These are phyloP conservation scores for Fusarium dimerum DNA, from an alignment of 2,329 filamentous ascomycete species.

Conservation along the genomic window DNA sequence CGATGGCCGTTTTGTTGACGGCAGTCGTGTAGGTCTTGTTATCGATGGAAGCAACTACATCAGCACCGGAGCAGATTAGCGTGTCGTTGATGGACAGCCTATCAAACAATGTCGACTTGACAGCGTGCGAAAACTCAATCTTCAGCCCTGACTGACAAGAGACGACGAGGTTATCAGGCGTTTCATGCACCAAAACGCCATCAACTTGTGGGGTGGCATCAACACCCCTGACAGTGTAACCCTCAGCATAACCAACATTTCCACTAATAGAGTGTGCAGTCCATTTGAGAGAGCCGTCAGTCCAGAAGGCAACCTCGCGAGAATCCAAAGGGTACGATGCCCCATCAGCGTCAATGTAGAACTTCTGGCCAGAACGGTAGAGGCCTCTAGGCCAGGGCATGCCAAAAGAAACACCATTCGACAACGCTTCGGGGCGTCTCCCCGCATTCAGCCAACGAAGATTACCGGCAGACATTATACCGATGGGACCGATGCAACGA, in stretches of 20 bases:
- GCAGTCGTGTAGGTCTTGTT: constrained; percentile 10
- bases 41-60: constrained; percentile 16
- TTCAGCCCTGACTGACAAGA: constrained; percentile 5
- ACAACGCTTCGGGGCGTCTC: not conserved
- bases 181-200: not conserved
- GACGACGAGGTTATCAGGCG: not conserved
- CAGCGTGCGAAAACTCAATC: constrained; percentile 1
- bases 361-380: constrained; percentile 13
- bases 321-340: constrained; percentile 10
- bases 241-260: constrained; percentile 38
- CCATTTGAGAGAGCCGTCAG: constrained; percentile 62
- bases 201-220: not conserved
- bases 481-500: not conserved
- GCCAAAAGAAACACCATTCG: constrained; percentile 16
- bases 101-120: constrained; percentile 6
- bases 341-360: constrained; percentile 7
- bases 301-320: constrained; percentile 42
- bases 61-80: constrained; percentile 8
- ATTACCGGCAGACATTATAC: constrained; percentile 9
- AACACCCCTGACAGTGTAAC: constrained; percentile 39
- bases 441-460: constrained; percentile 10
- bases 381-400: constrained; percentile 19
- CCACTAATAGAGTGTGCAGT: constrained; percentile 55
- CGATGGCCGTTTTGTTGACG: constrained; percentile 1
- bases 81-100: constrained; percentile 1